A percentile compares a stretch with the other conserved stretches of the same genome.
phyloP scores from a whole-genome alignment of 129 eudicot genomes.

The Tagetes patula region DNA sequence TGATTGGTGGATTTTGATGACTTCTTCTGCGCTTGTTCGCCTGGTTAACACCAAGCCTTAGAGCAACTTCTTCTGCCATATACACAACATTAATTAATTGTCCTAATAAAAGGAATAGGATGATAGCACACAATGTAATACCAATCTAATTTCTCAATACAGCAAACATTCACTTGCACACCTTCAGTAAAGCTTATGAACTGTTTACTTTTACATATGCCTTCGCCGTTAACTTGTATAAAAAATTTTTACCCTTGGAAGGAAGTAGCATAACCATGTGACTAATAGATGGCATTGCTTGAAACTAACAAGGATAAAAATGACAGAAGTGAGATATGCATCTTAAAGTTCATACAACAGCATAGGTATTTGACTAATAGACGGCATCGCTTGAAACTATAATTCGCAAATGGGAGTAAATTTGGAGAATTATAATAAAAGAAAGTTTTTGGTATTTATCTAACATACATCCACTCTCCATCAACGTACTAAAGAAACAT shows the following conservation, averaged over 20 bases:
- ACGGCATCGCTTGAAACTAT: not conserved
- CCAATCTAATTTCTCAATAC: not conserved
- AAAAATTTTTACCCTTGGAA: too few species aligned
- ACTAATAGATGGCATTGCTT: too few species aligned
- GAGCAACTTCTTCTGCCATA: conserved; percentile 44
- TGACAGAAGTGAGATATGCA: not conserved
- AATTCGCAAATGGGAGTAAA: not conserved
- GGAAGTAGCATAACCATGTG: too few species aligned
- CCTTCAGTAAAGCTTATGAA: not conserved
- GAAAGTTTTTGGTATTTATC: not conserved
- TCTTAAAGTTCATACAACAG: not conserved
- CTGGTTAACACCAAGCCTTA: conserved; percentile 22
- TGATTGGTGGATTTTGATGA: conserved; percentile 43
- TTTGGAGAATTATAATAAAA: not conserved
- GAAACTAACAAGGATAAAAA: not conserved
- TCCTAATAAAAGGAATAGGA: not conserved
- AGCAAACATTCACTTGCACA: not conserved
- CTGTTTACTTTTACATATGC: not conserved
- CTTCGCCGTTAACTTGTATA: not conserved
- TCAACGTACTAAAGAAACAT: not conserved
- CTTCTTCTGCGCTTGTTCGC: conserved; percentile 60
- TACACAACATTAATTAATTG: conserved; percentile 1
- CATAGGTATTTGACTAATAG: not conserved
- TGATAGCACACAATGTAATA: not conserved
- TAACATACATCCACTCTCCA: not conserved